Conservation (phyloP, 2,329 filamentous ascomycete genomes). For the Alternaria ventricosa region DNA sequence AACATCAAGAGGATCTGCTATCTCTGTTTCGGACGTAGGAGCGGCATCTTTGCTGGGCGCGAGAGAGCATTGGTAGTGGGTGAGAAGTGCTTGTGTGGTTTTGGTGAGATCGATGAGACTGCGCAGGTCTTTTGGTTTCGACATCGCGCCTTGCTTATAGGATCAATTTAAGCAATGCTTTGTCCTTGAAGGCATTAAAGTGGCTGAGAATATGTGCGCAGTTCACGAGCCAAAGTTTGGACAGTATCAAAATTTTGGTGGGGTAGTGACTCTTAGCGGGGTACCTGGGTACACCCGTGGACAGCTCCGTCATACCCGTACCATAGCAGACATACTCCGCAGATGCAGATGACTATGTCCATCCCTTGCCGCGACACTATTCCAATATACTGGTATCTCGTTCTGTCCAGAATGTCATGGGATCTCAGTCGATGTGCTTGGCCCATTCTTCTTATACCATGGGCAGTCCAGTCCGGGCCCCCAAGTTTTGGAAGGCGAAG, state of each 20-base stretch:
- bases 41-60: slow-evolving; percentile 19
- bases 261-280: slow-evolving; percentile 12
- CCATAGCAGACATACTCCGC: neutral
- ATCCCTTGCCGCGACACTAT: too few species aligned
- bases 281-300: neutral
- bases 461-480: neutral
- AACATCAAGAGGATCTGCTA: slow-evolving; percentile 64
- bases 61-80: slow-evolving; percentile 46
- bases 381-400: too few species aligned
- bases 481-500: neutral
- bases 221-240: neutral
- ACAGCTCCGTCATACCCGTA: neutral
- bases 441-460: neutral
- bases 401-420: too few species aligned
- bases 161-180: too few species aligned
- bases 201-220: neutral
- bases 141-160: slow-evolving; percentile 11
- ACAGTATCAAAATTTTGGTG: slow-evolving; percentile 12
- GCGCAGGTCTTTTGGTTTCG: slow-evolving; percentile 34
- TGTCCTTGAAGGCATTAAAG: neutral
- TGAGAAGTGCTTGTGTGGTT: slow-evolving; percentile 45
- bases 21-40: slow-evolving; percentile 22
- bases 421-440: too few species aligned
- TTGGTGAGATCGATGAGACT: slow-evolving; percentile 45
- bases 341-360: neutral